Conservation (phyloP, 2,329 filamentous ascomycete genomes). For the Bipolaris bicolor region DNA sequence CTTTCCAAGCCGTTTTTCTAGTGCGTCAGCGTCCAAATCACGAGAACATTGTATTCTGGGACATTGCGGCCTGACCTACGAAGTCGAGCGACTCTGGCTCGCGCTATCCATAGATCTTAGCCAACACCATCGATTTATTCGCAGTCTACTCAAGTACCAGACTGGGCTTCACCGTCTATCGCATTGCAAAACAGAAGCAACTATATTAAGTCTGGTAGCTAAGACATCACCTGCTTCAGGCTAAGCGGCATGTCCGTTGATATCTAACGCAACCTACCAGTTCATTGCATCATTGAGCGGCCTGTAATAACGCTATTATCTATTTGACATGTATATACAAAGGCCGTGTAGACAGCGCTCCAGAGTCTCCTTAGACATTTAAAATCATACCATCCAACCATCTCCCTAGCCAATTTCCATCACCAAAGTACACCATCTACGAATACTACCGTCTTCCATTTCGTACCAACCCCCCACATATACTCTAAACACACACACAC, state of each 20-base stretch:
- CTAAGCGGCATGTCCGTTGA: conserved; percentile 13
- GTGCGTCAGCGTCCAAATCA: conserved; percentile 18
- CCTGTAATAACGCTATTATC: conserved; percentile 12
- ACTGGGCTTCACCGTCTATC: conserved; percentile 9
- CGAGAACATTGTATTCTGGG: conserved; percentile 20
- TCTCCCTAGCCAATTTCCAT: conserved; percentile 10
- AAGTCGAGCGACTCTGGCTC: conserved; percentile 4
- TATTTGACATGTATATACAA: conserved; percentile 16
- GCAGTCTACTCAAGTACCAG: conserved; percentile 1
- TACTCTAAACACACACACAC: background rate
- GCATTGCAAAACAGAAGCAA: conserved; percentile 1
- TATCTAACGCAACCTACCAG: conserved; percentile 26
- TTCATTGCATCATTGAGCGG: conserved; percentile 16
- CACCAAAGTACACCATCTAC: conserved; percentile 12
- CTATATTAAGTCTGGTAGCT: conserved; percentile 13
- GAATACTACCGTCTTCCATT: conserved; percentile 18
- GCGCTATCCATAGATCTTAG: background rate
- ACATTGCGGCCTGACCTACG: conserved; percentile 16
- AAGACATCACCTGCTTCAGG: conserved; percentile 21
- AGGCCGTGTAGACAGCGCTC: conserved; percentile 6
- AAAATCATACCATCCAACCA: conserved; percentile 2
- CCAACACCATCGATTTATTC: background rate
- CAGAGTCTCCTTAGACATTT: conserved; percentile 2
- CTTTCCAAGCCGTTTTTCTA: conserved; percentile 1
- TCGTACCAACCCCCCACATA: conserved; percentile 3